A percentile compares a stretch with the other conserved stretches of the same genome.
phyloP scores from a whole-genome alignment of 2,329 filamentous ascomycete genomes.

The Trichoderma sp. region DNA sequence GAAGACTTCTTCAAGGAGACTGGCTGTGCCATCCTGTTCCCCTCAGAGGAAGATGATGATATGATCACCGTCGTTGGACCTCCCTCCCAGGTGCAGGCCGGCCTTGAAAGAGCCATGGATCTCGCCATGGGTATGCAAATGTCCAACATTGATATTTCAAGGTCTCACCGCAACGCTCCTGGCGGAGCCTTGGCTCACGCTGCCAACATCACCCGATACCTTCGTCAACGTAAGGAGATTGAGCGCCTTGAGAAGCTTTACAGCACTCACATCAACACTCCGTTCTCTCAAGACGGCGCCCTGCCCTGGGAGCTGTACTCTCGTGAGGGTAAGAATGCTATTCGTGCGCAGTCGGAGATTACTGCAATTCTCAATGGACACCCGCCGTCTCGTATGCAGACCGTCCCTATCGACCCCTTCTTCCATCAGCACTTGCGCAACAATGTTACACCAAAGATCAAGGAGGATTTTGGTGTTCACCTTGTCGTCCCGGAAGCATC shows the following conservation, averaged over 20 bases:
- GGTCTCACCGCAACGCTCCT: constrained; percentile 73
- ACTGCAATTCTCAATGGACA: constrained; percentile 72
- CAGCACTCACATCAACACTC: constrained; percentile 84
- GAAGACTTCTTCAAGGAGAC: constrained; percentile 89
- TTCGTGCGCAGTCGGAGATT: constrained; percentile 74
- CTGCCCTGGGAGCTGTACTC: constrained; percentile 88
- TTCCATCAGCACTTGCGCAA: constrained; percentile 73
- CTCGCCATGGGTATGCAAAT: constrained; percentile 85
- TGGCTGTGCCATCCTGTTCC: constrained; percentile 84
- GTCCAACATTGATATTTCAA: constrained; percentile 78
- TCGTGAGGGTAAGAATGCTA: constrained; percentile 78
- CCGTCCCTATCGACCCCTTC: constrained; percentile 72
- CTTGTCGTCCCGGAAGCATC: constrained; percentile 67
- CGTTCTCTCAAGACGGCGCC: constrained; percentile 66
- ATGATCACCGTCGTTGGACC: constrained; percentile 84
- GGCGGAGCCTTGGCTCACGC: constrained; percentile 76
- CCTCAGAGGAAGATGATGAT: constrained; percentile 75
- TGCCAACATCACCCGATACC: constrained; percentile 82
- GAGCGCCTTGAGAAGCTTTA: constrained; percentile 78
- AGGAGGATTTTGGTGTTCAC: constrained; percentile 70
- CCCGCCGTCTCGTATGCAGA: constrained; percentile 69
- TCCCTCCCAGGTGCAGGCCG: constrained; percentile 69
- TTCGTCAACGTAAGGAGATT: constrained; percentile 79
- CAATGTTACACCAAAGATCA: constrained; percentile 63
- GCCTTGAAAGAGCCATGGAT: constrained; percentile 82